phyloP scores from a whole-genome alignment of 2,329 filamentous ascomycete genomes.

The Colletotrichum chlorophyti region DNA sequence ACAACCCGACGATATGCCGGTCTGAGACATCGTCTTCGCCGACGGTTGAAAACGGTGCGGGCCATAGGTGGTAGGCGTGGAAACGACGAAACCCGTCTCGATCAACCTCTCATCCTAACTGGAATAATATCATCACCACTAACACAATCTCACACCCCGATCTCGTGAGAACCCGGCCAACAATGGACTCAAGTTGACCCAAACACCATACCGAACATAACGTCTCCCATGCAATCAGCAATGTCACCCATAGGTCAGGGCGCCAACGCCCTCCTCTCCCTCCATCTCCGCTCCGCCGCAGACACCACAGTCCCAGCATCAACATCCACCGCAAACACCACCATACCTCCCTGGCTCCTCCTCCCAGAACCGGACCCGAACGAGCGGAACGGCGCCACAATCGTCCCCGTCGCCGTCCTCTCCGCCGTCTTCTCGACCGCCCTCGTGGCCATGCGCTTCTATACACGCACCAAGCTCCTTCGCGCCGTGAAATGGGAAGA shows the following conservation, averaged over 20 bases:
- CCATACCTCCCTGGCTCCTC: conserved; percentile 4
- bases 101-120: no score
- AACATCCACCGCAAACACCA: neutral
- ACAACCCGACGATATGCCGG: neutral
- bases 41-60: no score
- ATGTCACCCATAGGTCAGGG: conserved; percentile 17
- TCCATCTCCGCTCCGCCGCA: conserved; percentile 2
- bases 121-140: neutral
- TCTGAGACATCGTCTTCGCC: neutral
- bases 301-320: neutral
- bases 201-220: neutral
- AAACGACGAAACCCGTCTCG: no score
- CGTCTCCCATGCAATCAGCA: neutral
- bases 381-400: conserved; percentile 27
- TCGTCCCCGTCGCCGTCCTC: conserved; percentile 29
- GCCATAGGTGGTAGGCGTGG: no score
- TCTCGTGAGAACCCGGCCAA: no score
- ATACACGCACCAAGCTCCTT: conserved; percentile 40
- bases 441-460: conserved; percentile 40
- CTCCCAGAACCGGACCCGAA: conserved; percentile 2
- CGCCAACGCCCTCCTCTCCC: neutral
- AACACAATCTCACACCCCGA: neutral
- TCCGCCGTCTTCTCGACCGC: conserved; percentile 35
- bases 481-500: conserved; percentile 43
- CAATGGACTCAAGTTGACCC: conserved; percentile 6